Base-by-base conservation (phyloP, 352 stramenopile species). In the Pythium volutum region DNA sequence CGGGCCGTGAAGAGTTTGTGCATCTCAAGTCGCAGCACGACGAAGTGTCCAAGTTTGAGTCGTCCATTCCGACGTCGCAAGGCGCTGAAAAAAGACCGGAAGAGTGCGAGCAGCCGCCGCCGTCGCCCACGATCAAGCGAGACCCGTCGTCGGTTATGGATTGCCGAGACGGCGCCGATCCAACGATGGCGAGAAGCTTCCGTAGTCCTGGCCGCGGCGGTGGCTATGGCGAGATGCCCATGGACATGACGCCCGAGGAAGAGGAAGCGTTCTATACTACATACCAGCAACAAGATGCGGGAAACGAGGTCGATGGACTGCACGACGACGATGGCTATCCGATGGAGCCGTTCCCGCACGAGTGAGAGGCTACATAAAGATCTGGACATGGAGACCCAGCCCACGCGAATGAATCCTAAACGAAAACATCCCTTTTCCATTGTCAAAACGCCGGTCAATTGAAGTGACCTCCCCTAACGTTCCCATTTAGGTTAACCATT, bases 41-140 rank as follows among this genome's bases (percentile, higher is more conserved):
- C 55, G 85, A 95, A 70, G 76, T 93, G 46, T 95, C 85, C 25
- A 82, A 84, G 31, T 95, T 95, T 41, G 81, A 93, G 54, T 87
- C 83, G 18, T 88, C 76, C 0, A 84, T 88, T 12, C 85, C 83
- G 10, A 70, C 66, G 6, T 39, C 52, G 11, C 39, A 27, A 31
- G 64, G 16, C 2, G 50, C 62, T 4, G 15, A 39, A 10, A 71
- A 39, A 10, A 71, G 75, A 0, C 75, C 81, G 0, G 80, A 93
- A 41, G 83, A 89, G 57, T 90, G 82, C 51, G 79, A 92, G 59
- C 84, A 89, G 38, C 75, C 77, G 26, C 83, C 81, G 33, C 81
- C 81, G 25, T 95, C 83, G 15, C 85, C 85, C 11, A 78, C 73
- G 26, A 88, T 92, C 64, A 95, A 92, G 67, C 74, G 80, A 49